Conservation (phyloP, 2,329 filamentous ascomycete species). For the Neurospora crassa region DNA sequence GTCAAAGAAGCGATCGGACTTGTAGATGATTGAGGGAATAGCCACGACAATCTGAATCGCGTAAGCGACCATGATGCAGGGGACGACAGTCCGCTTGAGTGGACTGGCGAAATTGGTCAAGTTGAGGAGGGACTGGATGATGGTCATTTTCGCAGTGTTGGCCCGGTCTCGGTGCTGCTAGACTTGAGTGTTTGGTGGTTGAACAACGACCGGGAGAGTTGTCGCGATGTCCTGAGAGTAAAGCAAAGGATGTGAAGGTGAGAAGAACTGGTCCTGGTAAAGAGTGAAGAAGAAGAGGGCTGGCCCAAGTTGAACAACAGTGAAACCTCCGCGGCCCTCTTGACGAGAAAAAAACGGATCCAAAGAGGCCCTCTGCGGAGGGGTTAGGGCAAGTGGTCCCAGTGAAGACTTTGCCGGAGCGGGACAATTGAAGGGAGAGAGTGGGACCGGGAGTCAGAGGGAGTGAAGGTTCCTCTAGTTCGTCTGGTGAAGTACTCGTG, state of each 20-base stretch:
- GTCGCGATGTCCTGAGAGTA: neutral
- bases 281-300: too few relatives aligned
- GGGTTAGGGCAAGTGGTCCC: neutral
- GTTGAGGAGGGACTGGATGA: constrained; percentile 40
- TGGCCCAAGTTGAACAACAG: neutral
- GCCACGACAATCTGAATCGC: constrained; percentile 54
- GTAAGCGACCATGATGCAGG: constrained; percentile 51
- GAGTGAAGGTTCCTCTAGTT: neutral
- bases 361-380: neutral
- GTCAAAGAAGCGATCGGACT: constrained; percentile 61
- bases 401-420: neutral
- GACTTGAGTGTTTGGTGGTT: neutral
- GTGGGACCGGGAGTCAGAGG: neutral
- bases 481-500: neutral
- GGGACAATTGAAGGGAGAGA: neutral
- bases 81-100: constrained; percentile 52
- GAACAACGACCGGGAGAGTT: neutral
- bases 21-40: constrained; percentile 48
- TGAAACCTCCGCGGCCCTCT: neutral
- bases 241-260: too few relatives aligned
- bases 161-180: neutral
- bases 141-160: constrained; percentile 21
- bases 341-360: neutral
- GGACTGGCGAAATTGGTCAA: constrained; percentile 52
- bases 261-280: too few relatives aligned